These are phyloP conservation scores for Termitomyces sp. DNA, from an alignment of 768 basidiomycete species.

Conservation along the genomic window DNA sequence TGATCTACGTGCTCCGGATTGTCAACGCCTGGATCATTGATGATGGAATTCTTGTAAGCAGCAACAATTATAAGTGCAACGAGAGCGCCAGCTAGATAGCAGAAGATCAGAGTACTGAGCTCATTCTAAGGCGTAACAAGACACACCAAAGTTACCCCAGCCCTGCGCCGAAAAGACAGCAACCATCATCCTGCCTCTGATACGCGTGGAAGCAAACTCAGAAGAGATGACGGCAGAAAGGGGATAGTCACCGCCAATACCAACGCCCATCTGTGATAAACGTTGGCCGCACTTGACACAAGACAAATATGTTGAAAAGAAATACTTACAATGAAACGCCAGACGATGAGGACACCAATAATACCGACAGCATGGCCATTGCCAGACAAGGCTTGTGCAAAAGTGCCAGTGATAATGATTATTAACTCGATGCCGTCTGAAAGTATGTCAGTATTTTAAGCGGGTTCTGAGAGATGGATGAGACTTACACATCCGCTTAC, in stretches of 20 bases:
- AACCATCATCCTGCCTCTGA: constrained; percentile 83
- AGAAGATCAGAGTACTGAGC: not conserved
- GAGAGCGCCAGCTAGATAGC: constrained; percentile 51
- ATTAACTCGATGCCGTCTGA: constrained; percentile 69
- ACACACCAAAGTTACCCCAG: constrained; percentile 77
- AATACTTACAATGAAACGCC: constrained; percentile 64
- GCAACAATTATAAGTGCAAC: constrained; percentile 58
- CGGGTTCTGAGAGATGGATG: constrained; percentile 16
- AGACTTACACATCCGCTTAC: constrained; percentile 73
- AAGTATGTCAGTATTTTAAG: not conserved
- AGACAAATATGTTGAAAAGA: constrained; percentile 19
- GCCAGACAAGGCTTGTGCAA: constrained; percentile 75
- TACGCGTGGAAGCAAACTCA: constrained; percentile 77
- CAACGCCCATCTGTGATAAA: constrained; percentile 56
- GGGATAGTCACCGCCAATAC: constrained; percentile 94
- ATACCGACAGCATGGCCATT: constrained; percentile 61
- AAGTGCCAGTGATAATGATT: constrained; percentile 77
- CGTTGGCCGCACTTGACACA: constrained; percentile 4
- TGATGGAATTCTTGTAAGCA: constrained; percentile 60
- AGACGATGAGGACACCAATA: constrained; percentile 72
- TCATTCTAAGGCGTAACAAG: not conserved
- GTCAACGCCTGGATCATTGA: constrained; percentile 32
- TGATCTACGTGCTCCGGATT: constrained; percentile 55
- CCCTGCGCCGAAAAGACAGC: constrained; percentile 85
- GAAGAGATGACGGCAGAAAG: constrained; percentile 82